phyloP scores from a whole-genome alignment of 2,329 filamentous ascomycete species.

The Penicillium janthinellum region DNA sequence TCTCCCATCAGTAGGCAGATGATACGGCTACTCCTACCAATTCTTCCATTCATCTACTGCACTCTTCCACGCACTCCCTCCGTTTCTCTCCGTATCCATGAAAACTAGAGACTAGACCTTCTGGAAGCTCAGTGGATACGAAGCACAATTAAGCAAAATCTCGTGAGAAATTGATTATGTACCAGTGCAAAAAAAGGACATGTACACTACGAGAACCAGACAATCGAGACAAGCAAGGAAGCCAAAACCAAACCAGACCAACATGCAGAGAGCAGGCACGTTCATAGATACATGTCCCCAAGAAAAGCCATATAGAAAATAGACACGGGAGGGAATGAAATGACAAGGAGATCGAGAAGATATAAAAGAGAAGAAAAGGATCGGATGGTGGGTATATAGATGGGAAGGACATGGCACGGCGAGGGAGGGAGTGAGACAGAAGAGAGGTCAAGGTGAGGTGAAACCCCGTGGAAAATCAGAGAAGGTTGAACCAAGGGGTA shows the following conservation, averaged over 20 bases:
- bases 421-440: background rate
- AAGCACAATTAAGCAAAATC: background rate
- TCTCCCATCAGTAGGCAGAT: background rate
- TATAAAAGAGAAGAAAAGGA: conserved; percentile 8
- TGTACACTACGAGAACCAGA: conserved; percentile 18
- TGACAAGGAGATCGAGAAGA: conserved; percentile 2
- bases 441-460: background rate
- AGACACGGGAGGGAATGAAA: conserved; percentile 8
- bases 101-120: too few species aligned
- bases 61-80: too few species aligned
- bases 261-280: conserved; percentile 4
- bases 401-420: conserved; percentile 2
- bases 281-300: conserved; percentile 26
- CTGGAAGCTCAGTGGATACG: too few species aligned
- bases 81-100: too few species aligned
- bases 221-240: conserved; percentile 3
- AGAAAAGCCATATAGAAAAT: conserved; percentile 17
- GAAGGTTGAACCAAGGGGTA: conserved; percentile 2
- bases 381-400: conserved; percentile 30
- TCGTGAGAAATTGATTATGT: background rate
- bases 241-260: conserved; percentile 1
- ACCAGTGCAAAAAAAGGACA: conserved; percentile 4
- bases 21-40: conserved; percentile 2
- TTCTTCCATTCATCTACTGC: background rate
- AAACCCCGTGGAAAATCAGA: conserved; percentile 1